These are phyloP conservation scores for Trametes cinnabarina DNA, from an alignment of 768 basidiomycete species.

Conservation along the genomic window DNA sequence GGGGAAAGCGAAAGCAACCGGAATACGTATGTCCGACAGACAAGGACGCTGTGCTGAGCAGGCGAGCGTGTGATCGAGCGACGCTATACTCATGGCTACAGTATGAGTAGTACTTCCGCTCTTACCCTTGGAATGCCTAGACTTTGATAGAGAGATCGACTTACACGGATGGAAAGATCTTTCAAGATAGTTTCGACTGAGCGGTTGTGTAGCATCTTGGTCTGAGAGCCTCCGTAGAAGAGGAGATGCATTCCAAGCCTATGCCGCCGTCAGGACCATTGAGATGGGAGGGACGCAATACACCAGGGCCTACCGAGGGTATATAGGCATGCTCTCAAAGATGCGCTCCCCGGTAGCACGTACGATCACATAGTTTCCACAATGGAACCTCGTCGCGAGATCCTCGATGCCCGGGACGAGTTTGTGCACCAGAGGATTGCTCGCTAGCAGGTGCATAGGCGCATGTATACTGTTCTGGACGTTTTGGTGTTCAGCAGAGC, in stretches of 20 bases:
- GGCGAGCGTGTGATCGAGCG: too few relatives aligned
- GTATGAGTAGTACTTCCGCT: too few relatives aligned
- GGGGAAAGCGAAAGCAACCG: too few relatives aligned
- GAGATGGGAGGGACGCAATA: neutral
- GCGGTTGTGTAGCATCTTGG: constrained; percentile 46
- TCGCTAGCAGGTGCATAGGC: constrained; percentile 29
- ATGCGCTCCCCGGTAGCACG: constrained; percentile 26
- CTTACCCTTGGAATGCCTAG: too few relatives aligned
- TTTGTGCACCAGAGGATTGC: constrained; percentile 41
- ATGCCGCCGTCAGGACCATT: neutral
- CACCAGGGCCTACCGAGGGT: constrained; percentile 16
- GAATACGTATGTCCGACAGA: too few relatives aligned
- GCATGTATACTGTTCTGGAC: constrained; percentile 33
- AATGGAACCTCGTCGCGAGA: constrained; percentile 50
- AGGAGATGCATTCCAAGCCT: constrained; percentile 75
- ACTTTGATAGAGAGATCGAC: too few relatives aligned
- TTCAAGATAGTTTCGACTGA: constrained; percentile 49
- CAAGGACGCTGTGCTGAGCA: too few relatives aligned
- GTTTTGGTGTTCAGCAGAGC: constrained; percentile 31
- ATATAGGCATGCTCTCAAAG: constrained; percentile 18
- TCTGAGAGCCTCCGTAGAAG: constrained; percentile 56
- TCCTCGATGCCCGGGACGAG: constrained; percentile 56
- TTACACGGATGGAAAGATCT: constrained; percentile 54
- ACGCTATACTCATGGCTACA: too few relatives aligned
- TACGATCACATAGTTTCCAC: constrained; percentile 57